These are phyloP conservation scores for Penicillium polonicum DNA, from an alignment of 2,329 filamentous ascomycete species.

Conservation along the genomic window DNA sequence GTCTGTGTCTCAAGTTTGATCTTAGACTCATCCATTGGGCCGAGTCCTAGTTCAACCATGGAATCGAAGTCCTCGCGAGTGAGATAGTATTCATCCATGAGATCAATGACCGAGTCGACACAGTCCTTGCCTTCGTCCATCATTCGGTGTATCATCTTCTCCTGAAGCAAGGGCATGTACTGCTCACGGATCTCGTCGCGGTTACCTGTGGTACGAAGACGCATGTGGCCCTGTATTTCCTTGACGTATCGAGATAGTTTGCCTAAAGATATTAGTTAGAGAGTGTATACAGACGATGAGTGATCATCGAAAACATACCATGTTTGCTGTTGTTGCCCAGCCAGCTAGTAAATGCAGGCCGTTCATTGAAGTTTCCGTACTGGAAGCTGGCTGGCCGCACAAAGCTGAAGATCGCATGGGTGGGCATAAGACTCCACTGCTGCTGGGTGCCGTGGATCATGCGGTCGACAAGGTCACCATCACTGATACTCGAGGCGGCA, in stretches of 20 bases:
- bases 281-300: not conserved
- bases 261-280: slow-evolving; percentile 31
- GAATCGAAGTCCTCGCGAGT: slow-evolving; percentile 94
- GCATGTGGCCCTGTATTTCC: slow-evolving; percentile 97
- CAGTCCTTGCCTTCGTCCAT: slow-evolving; percentile 77
- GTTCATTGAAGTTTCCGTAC: slow-evolving; percentile 70
- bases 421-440: slow-evolving; percentile 97
- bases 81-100: slow-evolving; percentile 97
- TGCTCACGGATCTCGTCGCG: slow-evolving; percentile 92
- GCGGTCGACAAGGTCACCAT: slow-evolving; percentile 90
- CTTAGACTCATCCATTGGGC: slow-evolving; percentile 71
- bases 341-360: slow-evolving; percentile 82
- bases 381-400: slow-evolving; percentile 87
- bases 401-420: slow-evolving; percentile 92
- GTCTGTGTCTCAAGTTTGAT: slow-evolving; percentile 80
- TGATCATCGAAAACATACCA: slow-evolving; percentile 50
- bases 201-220: slow-evolving; percentile 83
- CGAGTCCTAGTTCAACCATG: slow-evolving; percentile 86
- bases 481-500: slow-evolving; percentile 93
- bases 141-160: slow-evolving; percentile 71
- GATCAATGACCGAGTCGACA: slow-evolving; percentile 78
- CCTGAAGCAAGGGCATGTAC: slow-evolving; percentile 87
- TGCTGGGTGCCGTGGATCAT: slow-evolving; percentile 99
- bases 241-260: slow-evolving; percentile 78
- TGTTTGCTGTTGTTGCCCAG: slow-evolving; percentile 92